Base-by-base conservation (phyloP, 164 flowering plant genomes). In the Vitis amurensis region DNA sequence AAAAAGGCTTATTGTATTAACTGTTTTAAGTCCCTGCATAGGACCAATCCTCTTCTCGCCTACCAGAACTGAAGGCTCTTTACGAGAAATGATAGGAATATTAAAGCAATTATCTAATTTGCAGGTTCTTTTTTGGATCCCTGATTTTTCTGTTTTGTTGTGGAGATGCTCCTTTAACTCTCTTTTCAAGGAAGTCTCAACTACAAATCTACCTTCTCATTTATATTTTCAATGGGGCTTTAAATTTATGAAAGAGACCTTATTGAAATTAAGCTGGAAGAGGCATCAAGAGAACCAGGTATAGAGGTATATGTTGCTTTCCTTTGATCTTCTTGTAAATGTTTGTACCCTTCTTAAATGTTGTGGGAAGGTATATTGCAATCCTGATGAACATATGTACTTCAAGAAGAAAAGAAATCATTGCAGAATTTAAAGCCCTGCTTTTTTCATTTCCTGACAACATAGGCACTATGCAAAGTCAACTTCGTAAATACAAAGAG, bases 371-470 rank as follows among this genome's bases (percentile, higher is more conserved):
- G 44, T 31, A 13, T 60, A 51, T 17, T 23, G 13, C 17, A 47
- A 29, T 44, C 12, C 48, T 79, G 70, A 58, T 66, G 31, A 50
- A 68, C 30, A 19, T 66, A 2, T 70, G 69, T 10, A 31, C 77
- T 75, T 76, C 82, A 96, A 98, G 98, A 73, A 89, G 97, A 74
- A 88, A 92, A 83, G 91, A 92, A 68, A 85, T 96, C 50, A 85
- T 92, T 70, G 75, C 86, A 50, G 91, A 96, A 68, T 92, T 96
- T 58, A 92, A 86, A 75, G 85, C 83, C 11, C 74, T 93, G 78
- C 87, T 87, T 77, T 89, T 95, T 50, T 90, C 97, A 57, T 88
- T 96, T 68, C 98, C 95, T 59, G 84, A 88, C 64, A 82, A 86
- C 59, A 91, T 93, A 97, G 79, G 82, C 27, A 11, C 76, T 11